Evolutionary conservation across 2,329 filamentous ascomycete species (phyloP), one percentile per base, ranked within the genome.

Genomic region (Leptographium galeiforme): DNA sequence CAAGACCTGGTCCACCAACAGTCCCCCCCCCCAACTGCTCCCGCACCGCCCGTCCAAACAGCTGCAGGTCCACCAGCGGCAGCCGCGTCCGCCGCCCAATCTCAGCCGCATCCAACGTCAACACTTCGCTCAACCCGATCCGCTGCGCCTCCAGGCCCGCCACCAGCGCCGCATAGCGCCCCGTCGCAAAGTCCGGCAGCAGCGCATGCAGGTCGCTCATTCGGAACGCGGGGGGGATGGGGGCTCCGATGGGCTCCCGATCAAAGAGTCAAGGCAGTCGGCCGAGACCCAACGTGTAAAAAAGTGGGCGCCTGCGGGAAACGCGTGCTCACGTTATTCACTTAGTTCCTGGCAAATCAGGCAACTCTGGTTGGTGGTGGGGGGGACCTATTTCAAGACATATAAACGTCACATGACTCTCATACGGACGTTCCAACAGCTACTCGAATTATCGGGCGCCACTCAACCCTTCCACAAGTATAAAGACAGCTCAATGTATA

Each of bases 171-270:
- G 82, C 75, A 70, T 86, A 91, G 57, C 77, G 76, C 44, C 40
- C 75, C 59, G 79, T 76, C 56, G 85, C 78, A 65, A 96, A 94
- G 69, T 81, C 77, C 62, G 91, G 89, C 60, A 96, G 78, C 65
- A 94, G 81, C 65, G 81, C 78, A 64, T 84, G 78, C 64, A 97
- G 81, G 79, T 97, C 91, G 63, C 84, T 89, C 88, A 94, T 94
- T 25, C 25, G 53, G 14, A 36, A 38, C n/a, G 47, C 25, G 13
- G 19, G 2, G 19, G 6, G 2, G 25, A 36, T 25, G 25, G 25
- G 25, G 25, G 25, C 25, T 25, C 25, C 25, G 25, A 25, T 25
- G 25, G 25, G 25, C 25, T 25, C 25, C 25, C 25, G 25, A 25
- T 25, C 25, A 25, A 25, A 25, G 5, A 25, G 25, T 25, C 25